Evolutionary conservation across 176 grass and related monocot species (phyloP).

Genomic region (Areca catechu): DNA sequence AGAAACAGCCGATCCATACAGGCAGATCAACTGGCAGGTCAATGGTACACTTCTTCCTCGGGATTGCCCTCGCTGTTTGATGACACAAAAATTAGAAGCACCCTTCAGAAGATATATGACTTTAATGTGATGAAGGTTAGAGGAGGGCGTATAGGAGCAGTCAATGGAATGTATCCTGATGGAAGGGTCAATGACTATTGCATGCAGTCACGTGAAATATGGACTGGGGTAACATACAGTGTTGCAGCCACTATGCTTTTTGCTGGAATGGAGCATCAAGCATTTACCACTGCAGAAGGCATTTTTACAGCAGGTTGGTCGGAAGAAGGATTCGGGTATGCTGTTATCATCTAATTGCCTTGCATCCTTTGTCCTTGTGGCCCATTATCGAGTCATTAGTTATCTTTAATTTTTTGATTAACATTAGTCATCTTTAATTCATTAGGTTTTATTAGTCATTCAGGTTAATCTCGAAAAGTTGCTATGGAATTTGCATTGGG

Average conservation of each 20-base stretch:
- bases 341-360: conserved; percentile 7
- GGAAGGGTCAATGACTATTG: conserved; percentile 89
- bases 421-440: no score
- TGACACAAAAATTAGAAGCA: conserved; percentile 58
- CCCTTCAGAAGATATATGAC: conserved; percentile 89
- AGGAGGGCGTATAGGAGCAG: conserved; percentile 84
- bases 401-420: no score
- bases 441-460: no score
- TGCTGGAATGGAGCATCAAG: conserved; percentile 87
- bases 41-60: conserved; percentile 81
- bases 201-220: conserved; percentile 97
- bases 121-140: conserved; percentile 97
- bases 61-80: conserved; percentile 77
- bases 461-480: no score
- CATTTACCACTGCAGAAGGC: conserved; percentile 79
- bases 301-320: conserved; percentile 83
- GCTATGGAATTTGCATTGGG: no score
- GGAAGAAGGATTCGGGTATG: conserved; percentile 86
- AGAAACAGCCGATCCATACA: conserved; percentile 78
- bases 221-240: conserved; percentile 89
- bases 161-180: conserved; percentile 85
- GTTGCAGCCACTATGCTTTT: conserved; percentile 80
- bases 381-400: no score
- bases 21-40: conserved; percentile 84
- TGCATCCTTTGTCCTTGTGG: neutral